These are phyloP conservation scores for Aspergillus funiculosus DNA, from an alignment of 495 filamentous ascomycete species.

Conservation along the genomic window DNA sequence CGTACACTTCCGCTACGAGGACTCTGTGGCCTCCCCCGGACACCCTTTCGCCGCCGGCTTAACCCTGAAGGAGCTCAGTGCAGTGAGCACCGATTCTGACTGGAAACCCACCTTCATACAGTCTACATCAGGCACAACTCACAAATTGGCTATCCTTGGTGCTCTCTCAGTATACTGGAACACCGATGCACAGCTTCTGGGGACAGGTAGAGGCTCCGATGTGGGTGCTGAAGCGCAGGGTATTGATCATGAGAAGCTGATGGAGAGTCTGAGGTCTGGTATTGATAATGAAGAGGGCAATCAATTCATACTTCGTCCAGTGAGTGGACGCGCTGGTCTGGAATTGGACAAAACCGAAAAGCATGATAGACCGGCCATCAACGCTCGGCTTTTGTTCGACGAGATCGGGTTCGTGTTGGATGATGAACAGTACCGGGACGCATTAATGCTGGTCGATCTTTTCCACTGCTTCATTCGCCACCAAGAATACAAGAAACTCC, in stretches of 20 bases:
- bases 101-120: constrained; percentile 96
- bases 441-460: constrained; percentile 92
- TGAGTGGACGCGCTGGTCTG: constrained; percentile 84
- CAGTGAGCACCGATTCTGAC: constrained; percentile 85
- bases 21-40: constrained; percentile 89
- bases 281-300: constrained; percentile 71
- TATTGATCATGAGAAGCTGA: constrained; percentile 64
- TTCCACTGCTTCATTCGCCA: constrained; percentile 98
- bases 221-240: constrained; percentile 59
- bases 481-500: constrained; percentile 91
- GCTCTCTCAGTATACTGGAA: constrained; percentile 96
- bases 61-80: constrained; percentile 91
- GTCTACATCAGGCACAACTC: constrained; percentile 69
- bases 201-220: constrained; percentile 59
- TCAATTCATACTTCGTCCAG: constrained; percentile 92
- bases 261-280: constrained; percentile 66
- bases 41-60: constrained; percentile 91
- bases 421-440: constrained; percentile 94
- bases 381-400: constrained; percentile 85
- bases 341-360: constrained; percentile 89
- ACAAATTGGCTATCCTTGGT: constrained; percentile 85
- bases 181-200: constrained; percentile 78
- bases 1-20: constrained; percentile 95
- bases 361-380: constrained; percentile 75
- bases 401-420: constrained; percentile 94